Evolutionary conservation across 495 filamentous ascomycete genomes (phyloP).

Genomic region (Talaromyces stipitatus): DNA sequence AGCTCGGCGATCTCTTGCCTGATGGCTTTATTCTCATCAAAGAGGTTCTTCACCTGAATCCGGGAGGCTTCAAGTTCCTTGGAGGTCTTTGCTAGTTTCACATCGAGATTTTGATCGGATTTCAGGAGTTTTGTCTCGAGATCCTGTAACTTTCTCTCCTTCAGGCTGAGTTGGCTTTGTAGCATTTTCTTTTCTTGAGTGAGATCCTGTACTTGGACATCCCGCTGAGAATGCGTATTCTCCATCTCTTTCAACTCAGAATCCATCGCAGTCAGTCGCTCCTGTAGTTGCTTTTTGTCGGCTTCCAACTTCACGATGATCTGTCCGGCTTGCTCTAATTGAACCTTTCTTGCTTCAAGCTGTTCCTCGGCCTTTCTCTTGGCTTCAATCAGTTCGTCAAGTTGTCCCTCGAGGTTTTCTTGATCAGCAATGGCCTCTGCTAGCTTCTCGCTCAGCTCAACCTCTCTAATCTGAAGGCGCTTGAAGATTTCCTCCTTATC

Average conservation of each 20-base stretch:
- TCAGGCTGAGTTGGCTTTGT: constrained; percentile 80
- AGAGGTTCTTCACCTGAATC: constrained; percentile 63
- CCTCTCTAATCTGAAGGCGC: constrained; percentile 79
- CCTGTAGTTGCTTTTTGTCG: constrained; percentile 68
- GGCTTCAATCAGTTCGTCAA: constrained; percentile 81
- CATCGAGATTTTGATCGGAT: constrained; percentile 80
- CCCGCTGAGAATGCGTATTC: constrained; percentile 56
- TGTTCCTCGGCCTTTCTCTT: constrained; percentile 87
- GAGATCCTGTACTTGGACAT: constrained; percentile 63
- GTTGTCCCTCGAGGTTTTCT: constrained; percentile 84
- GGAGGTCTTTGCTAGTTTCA: constrained; percentile 74
- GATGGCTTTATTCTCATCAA: constrained; percentile 75
- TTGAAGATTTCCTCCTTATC: constrained; percentile 99
- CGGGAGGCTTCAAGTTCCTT: constrained; percentile 71
- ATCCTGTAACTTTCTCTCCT: constrained; percentile 85
- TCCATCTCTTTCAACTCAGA: constrained; percentile 58
- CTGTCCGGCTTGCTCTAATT: constrained; percentile 85
- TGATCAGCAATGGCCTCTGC: constrained; percentile 91
- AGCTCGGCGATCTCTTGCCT: constrained; percentile 80
- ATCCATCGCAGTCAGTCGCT: constrained; percentile 61
- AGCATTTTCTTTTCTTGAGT: constrained; percentile 83
- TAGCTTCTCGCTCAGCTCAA: constrained; percentile 85
- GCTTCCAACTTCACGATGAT: constrained; percentile 78
- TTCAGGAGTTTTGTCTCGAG: constrained; percentile 78
- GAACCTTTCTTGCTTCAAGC: constrained; percentile 64